Evolutionary conservation across 2,329 filamentous ascomycete genomes (phyloP), one percentile per base, ranked within the genome.

Genomic region (Pseudonectria buxi): DNA sequence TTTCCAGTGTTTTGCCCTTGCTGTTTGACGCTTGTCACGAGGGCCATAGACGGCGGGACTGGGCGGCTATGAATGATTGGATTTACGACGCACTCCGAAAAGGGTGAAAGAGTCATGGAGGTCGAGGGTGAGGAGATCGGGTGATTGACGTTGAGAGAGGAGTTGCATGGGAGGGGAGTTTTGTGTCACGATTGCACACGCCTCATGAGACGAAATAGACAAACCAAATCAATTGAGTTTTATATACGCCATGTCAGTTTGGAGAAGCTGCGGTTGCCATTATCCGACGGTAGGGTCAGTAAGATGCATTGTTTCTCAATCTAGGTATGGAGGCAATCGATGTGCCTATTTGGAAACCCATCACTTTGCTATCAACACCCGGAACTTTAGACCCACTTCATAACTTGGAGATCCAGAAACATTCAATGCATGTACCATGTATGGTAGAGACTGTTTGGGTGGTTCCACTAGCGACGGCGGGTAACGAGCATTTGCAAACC

Each of bases 181-280:
- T 46, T 51, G 13, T 53, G 42, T 53, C 41, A 56, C 50, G 50
- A 55, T 43, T 46, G 47, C 43, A 43, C 46, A 53, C 41, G 18
- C 9, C 43, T 48, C 40, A 50, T 42, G 44, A n/a, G 40, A 56
- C 44, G 49, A 48, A 42, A 37, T 36, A 42, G 44, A 52, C n/a
- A 66, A 72, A 39, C 24, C 40, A 34, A 43, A 49, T 39, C 40
- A 45, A 35, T 36, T 36, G 34, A 49, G 40, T 40, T 41, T 16
- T 27, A 42, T 31, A 44, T 43, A 39, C 43, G 40, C n/a, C n/a
- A 43, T 46, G 15, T 10, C 28, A 30, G 25, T 14, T 25, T 16
- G 33, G 39, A 24, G 40, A 29, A 10, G 14, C 3, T 11, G 10
- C 14, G 5, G 14, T 6, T 13, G 12, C 16, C 12, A n/a, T n/a